Conservation (phyloP, 2,329 filamentous ascomycete species). For the Fusarium temperatum region DNA sequence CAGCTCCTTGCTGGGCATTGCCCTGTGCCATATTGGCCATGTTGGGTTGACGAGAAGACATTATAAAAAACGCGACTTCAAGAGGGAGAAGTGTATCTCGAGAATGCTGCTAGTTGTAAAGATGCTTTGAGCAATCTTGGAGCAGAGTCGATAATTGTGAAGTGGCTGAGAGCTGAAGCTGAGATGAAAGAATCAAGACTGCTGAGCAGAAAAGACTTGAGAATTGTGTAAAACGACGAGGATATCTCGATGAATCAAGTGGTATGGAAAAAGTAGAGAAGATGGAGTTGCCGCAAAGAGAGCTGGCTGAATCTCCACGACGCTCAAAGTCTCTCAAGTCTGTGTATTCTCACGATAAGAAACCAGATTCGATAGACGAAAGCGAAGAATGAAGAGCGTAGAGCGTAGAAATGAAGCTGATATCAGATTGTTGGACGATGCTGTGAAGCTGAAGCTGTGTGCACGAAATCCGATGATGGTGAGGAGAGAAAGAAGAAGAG, state of each 20-base stretch:
- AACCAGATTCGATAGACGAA: not conserved
- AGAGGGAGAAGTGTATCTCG: not conserved
- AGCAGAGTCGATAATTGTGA: not conserved
- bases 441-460: not conserved
- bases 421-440: conserved; percentile 18
- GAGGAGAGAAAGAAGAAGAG: not conserved
- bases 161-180: not conserved
- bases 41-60: conserved; percentile 1
- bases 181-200: conserved; percentile 1
- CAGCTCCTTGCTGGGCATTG: not conserved
- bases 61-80: not conserved
- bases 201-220: not conserved
- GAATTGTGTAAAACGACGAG: not conserved
- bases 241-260: not conserved
- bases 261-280: not conserved
- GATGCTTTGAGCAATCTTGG: not conserved
- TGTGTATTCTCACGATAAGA: not conserved
- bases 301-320: not conserved
- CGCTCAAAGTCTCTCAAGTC: not conserved
- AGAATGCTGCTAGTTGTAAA: not conserved
- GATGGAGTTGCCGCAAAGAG: not conserved
- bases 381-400: not conserved
- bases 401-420: not conserved
- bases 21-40: not conserved
- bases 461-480: conserved; percentile 16